Conservation (phyloP, 352 stramenopile genomes). For the Globisporangium barbulae region DNA sequence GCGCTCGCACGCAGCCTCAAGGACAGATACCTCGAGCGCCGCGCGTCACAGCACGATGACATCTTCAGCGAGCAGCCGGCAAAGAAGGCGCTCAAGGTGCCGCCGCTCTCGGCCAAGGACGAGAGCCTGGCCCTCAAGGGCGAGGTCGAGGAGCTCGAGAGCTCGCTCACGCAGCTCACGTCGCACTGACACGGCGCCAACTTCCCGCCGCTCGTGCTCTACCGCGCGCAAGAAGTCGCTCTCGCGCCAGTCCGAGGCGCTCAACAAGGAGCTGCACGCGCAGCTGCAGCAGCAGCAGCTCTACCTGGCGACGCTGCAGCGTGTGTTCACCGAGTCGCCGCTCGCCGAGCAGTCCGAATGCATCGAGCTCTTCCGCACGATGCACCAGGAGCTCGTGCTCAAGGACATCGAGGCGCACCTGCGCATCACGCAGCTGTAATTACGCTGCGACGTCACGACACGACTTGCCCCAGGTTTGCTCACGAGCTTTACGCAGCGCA, state of each 20-base stretch:
- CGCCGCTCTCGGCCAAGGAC: neutral
- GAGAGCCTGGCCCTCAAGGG: neutral
- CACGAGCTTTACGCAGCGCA: neutral
- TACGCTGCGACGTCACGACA: neutral
- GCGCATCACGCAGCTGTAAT: neutral
- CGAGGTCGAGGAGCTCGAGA: neutral
- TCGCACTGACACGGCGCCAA: neutral
- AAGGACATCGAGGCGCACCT: neutral
- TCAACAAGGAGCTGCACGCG: constrained; percentile 1
- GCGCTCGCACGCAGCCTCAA: too few relatives aligned
- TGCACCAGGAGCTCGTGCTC: constrained; percentile 3
- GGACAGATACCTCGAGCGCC: too few relatives aligned
- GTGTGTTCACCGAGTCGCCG: neutral
- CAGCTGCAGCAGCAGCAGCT: neutral
- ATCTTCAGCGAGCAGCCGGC: neutral
- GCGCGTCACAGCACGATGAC: too few relatives aligned
- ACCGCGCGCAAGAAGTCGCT: neutral
- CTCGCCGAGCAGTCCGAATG: neutral
- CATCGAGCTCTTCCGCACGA: neutral
- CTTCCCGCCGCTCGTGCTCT: neutral
- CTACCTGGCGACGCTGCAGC: neutral
- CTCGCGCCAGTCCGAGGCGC: neutral
- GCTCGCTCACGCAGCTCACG: neutral
- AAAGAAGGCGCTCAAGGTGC: neutral
- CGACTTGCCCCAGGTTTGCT: neutral